Conservation (phyloP, 257 asterid genomes). For the Capsicum pubescens region DNA sequence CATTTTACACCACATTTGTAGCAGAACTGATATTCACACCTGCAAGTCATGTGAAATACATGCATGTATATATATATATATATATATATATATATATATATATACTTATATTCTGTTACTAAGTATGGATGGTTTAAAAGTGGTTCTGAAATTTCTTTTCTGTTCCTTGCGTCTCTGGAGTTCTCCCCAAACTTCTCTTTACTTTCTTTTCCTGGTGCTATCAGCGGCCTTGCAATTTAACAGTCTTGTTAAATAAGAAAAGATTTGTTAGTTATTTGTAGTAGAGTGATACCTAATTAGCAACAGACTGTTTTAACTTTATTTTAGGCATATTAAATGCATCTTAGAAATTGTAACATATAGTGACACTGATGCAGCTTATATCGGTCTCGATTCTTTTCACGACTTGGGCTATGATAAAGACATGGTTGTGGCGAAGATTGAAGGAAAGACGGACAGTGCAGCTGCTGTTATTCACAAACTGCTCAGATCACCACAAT, state of each 20-base stretch:
- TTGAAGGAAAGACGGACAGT: constrained; percentile 41
- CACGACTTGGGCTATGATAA: constrained; percentile 25
- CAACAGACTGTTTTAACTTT: not conserved
- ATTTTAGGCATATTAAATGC: constrained; percentile 4
- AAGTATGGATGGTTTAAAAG: not conserved
- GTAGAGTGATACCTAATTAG: not conserved
- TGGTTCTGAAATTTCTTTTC: not conserved
- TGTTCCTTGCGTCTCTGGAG: not conserved
- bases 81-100: no score
- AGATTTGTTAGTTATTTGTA: not conserved
- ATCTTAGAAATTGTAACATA: not conserved
- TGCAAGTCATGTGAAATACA: constrained; percentile 68
- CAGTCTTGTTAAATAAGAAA: constrained; percentile 6
- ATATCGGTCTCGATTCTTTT: constrained; percentile 34
- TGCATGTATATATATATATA: no score
- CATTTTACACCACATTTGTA: constrained; percentile 64
- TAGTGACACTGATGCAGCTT: constrained; percentile 38
- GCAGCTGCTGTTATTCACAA: constrained; percentile 60
- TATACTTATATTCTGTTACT: not conserved
- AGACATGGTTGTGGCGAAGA: constrained; percentile 36
- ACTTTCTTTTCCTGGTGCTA: constrained; percentile 3
- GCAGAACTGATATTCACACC: constrained; percentile 66
- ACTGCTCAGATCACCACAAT: constrained; percentile 31
- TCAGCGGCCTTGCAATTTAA: not conserved
- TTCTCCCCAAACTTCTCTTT: not conserved